These are phyloP conservation scores for Pseudoperonospora humuli DNA, from an alignment of 352 stramenopile species.

Conservation along the genomic window DNA sequence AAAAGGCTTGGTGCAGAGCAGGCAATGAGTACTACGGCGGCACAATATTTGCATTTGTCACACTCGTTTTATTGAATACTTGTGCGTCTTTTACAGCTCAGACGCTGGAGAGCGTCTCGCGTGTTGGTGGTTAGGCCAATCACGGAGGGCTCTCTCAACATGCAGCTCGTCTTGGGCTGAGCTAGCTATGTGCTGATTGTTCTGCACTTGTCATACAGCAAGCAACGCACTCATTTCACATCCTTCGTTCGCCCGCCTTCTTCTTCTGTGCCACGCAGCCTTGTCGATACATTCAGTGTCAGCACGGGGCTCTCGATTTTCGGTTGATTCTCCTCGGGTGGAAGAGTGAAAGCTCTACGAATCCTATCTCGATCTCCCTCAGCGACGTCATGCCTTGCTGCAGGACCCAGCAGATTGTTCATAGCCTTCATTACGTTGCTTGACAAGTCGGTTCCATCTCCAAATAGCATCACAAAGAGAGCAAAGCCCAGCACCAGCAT, in stretches of 20 bases:
- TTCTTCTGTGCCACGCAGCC: constrained; percentile 15
- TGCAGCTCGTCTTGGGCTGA: background rate
- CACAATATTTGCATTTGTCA: constrained; percentile 19
- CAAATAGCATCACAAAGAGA: constrained; percentile 44
- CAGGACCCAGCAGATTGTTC: constrained; percentile 15
- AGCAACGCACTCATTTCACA: constrained; percentile 8
- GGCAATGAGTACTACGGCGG: constrained; percentile 9
- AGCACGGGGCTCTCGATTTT: constrained; percentile 17
- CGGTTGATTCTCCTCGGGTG: constrained; percentile 5
- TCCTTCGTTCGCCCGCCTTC: constrained; percentile 11
- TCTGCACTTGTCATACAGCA: constrained; percentile 18
- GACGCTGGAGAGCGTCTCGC: constrained; percentile 5
- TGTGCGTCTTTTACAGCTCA: constrained; percentile 18
- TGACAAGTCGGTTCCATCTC: constrained; percentile 12
- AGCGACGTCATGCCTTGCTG: constrained; percentile 5
- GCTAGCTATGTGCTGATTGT: constrained; percentile 8
- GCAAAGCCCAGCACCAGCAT: constrained; percentile 50
- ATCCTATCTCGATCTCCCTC: constrained; percentile 7
- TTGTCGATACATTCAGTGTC: constrained; percentile 13
- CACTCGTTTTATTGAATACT: constrained; percentile 21
- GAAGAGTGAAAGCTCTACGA: constrained; percentile 7
- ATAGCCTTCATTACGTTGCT: constrained; percentile 10
- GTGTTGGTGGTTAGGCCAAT: constrained; percentile 6
- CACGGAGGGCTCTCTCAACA: background rate
- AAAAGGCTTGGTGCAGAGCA: constrained; percentile 6